Evolutionary conservation across 2,329 filamentous ascomycete species (phyloP).

Genomic region (Penicillium sclerotiorum): DNA sequence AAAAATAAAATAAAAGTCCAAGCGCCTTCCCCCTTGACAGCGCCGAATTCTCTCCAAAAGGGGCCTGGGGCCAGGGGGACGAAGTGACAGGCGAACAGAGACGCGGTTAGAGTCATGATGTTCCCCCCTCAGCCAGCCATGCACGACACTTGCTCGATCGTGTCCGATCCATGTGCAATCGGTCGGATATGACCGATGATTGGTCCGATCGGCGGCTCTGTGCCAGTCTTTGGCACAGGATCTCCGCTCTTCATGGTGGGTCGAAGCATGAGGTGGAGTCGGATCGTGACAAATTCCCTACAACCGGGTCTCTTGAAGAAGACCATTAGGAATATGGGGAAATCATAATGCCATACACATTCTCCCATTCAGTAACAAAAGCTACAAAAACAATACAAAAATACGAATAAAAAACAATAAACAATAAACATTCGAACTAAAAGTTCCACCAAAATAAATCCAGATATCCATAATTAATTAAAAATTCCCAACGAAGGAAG

Average conservation of each 20-base stretch:
- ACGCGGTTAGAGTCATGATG: constrained; percentile 19
- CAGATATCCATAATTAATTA: too few species aligned
- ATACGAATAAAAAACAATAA: too few species aligned
- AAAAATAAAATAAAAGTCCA: background rate
- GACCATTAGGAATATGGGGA: constrained; percentile 13
- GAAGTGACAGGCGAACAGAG: constrained; percentile 24
- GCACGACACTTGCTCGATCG: constrained; percentile 25
- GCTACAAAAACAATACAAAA: too few species aligned
- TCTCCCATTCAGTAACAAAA: background rate
- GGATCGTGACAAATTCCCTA: constrained; percentile 27
- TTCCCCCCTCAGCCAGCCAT: constrained; percentile 28
- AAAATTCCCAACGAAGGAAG: too few species aligned
- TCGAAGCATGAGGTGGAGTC: constrained; percentile 12
- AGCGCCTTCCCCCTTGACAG: background rate
- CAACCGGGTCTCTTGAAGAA: constrained; percentile 8
- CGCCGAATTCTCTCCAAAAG: background rate
- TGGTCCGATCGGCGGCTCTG: constrained; percentile 19
- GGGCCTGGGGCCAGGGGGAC: constrained; percentile 15
- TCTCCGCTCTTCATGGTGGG: constrained; percentile 8
- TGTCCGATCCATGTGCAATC: constrained; percentile 19
- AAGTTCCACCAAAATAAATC: too few species aligned
- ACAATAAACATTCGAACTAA: too few species aligned
- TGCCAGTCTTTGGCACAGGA: background rate
- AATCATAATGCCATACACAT: background rate
- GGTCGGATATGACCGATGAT: constrained; percentile 9